Base-by-base conservation (phyloP, 208 protist species). In the Willaertia magna region DNA sequence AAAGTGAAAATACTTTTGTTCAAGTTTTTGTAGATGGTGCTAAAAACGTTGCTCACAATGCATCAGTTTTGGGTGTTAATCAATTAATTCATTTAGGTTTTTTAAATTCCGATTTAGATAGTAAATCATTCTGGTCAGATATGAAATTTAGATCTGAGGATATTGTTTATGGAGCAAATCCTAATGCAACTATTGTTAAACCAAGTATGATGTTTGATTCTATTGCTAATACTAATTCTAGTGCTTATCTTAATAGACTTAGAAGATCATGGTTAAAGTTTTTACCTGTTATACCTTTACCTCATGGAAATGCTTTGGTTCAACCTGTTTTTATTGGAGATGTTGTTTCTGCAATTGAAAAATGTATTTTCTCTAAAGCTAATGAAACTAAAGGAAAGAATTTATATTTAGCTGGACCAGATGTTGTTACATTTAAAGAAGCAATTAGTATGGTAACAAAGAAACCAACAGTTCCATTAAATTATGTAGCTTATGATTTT, bases 321-420 rank as follows among this genome's bases (percentile, higher is more conserved):
- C 47, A 83, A 55, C 78, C 78, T n/a, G 46, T 83, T 83, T n/a
- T 46, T 43, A n/a, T 83, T 1, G 30, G 55, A n/a, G 78, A 83
- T 55, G 78, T 83, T 55, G 46, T 42, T 43, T 14, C 30, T 26
- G 78, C 46, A 40, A 9, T 83, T 1, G 26, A 30, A 26, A 55
- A 83, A 47, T 16, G 20, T 16, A 55, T 55, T 49, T 67, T 67
- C 55, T 67, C 55, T 26, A 67, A 67, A 30, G 55, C 34, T 18
- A 26, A 55, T 43, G n/a, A 55, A 55, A 47, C 74, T 42, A 55
- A 39, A 43, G 78, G 78, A 39, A 83, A 83, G 30, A 83, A 4
- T 26, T 55, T 83, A n/a, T 34, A 55, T 40, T 83, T 83, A 18
- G 78, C 26, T 26, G 78, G 78, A 20, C n/a, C 43, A 43, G 34